Evolutionary conservation across 2,329 filamentous ascomycete genomes (phyloP), one percentile per base, ranked within the genome.

Genomic region (Tolypocladium sp.): DNA sequence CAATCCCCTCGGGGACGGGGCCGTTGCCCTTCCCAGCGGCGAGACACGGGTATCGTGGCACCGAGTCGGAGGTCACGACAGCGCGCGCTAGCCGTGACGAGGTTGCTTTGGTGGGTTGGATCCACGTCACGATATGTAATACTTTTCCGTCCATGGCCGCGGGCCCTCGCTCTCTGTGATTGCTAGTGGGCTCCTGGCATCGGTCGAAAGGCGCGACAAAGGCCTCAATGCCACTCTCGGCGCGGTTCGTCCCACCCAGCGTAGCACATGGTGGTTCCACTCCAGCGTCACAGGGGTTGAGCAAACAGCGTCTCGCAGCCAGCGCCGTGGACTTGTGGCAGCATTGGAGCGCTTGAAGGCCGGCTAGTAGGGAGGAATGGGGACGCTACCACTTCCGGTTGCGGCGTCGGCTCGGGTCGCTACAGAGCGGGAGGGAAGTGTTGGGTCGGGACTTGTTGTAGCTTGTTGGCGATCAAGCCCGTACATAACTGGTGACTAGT

Each of bases 181-280:
- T 42, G 38, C 35, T 9, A 40, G 38, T 42, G 38, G 25, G 35
- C 38, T 41, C 38, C 37, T 55, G 38, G 10, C 54, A 30, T 10
- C 54, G 49, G 30, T 56, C 38, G 15, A 56, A 56, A 30, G 15
- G 37, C 54, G 54, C 25, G 54, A 44, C 25, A 44, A 13, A 17
- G 22, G 55, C 40, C 40, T 25, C 53, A 17, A 56, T 40, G 59
- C 49, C 60, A 58, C 41, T 62, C 38, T 61, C 56, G 61, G 59
- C 59, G 62, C 59, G 58, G 59, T 63, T 63, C 61, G 63, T 64
- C 61, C 61, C 63, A 64, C 62, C 57, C 46, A 58, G 41, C 57
- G 63, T 57, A 51, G 56, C 60, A 51, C 63, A 61, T 55, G 61
- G 56, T 27, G 59, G 60, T 51, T 56, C 62, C 62, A 61, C 61